Percentiles rank a stretch among this genome's conserved stretches.
These are phyloP conservation scores for Emmonsia crescens DNA, from an alignment of 2,329 filamentous ascomycete species.

Conservation along the genomic window DNA sequence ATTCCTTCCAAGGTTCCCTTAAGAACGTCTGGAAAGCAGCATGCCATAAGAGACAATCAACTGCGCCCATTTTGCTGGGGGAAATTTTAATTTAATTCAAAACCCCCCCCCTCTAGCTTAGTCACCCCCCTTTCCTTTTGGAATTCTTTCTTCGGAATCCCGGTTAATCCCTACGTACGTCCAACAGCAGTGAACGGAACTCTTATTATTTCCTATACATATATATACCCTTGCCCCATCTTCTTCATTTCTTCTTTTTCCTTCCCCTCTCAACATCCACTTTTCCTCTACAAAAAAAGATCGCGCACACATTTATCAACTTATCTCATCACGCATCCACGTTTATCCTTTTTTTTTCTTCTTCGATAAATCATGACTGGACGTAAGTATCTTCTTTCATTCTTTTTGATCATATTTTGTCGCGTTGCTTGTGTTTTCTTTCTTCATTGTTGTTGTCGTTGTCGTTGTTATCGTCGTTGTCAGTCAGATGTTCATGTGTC, in stretches of 20 bases:
- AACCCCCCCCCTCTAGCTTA: background rate
- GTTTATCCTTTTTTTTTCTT: conserved; percentile 7
- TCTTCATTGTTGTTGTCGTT: background rate
- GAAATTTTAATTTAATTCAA: conserved; percentile 18
- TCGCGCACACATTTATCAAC: background rate
- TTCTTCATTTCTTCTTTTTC: conserved; percentile 5
- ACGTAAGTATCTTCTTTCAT: conserved; percentile 25
- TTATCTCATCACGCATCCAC: conserved; percentile 7
- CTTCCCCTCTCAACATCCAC: conserved; percentile 4
- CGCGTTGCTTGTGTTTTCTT: background rate
- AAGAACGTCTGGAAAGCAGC: conserved; percentile 27
- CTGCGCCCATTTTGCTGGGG: conserved; percentile 14
- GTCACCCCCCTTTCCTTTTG: conserved; percentile 8
- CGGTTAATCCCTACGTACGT: no score
- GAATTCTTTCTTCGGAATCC: conserved; percentile 14
- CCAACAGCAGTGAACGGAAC: no score
- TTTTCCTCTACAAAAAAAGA: no score
- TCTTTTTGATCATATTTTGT: conserved; percentile 2
- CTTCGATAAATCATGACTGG: conserved; percentile 25
- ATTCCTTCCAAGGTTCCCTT: background rate
- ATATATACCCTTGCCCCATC: no score
- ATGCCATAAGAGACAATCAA: conserved; percentile 32
- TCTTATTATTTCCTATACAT: no score
- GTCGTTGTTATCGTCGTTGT: conserved; percentile 7
- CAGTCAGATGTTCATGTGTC: no score